These are phyloP conservation scores for Tulasnella sp. DNA, from an alignment of 768 basidiomycete genomes.

Conservation along the genomic window DNA sequence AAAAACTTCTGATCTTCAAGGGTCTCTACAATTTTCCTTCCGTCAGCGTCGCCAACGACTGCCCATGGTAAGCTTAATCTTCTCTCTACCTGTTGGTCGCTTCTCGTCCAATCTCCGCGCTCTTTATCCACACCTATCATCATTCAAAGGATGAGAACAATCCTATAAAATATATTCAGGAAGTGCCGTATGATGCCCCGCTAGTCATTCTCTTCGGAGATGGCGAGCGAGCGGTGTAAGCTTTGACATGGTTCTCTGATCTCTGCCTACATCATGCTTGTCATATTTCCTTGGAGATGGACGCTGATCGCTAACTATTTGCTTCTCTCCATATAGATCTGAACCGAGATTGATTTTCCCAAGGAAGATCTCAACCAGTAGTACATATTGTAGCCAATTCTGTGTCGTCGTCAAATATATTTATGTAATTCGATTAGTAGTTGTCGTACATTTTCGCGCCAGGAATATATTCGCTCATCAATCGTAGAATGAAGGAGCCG, in stretches of 20 bases:
- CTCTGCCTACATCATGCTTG: background rate
- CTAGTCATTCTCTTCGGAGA: background rate
- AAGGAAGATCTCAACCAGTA: no score
- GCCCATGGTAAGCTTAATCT: no score
- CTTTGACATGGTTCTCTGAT: conserved; percentile 12
- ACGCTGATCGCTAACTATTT: background rate
- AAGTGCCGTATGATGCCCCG: conserved; percentile 16
- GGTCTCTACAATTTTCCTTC: conserved; percentile 2
- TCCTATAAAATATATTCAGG: conserved; percentile 7
- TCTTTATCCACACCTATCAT: background rate
- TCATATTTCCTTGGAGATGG: background rate
- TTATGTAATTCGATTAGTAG: no score
- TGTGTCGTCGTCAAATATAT: no score
- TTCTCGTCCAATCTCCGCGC: background rate
- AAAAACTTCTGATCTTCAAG: background rate
- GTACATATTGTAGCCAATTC: no score
- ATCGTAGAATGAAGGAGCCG: no score
- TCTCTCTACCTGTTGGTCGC: no score
- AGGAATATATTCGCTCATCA: no score
- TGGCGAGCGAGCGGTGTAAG: conserved; percentile 11
- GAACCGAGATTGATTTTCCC: no score
- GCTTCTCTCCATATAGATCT: no score
- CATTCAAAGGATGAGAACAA: conserved; percentile 6
- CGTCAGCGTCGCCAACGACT: background rate
- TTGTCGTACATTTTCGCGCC: no score